A percentile compares a stretch with the other conserved stretches of the same genome.
Conservation (phyloP, 169 alveolate genomes). For the Cryptosporidium bovis region DNA sequence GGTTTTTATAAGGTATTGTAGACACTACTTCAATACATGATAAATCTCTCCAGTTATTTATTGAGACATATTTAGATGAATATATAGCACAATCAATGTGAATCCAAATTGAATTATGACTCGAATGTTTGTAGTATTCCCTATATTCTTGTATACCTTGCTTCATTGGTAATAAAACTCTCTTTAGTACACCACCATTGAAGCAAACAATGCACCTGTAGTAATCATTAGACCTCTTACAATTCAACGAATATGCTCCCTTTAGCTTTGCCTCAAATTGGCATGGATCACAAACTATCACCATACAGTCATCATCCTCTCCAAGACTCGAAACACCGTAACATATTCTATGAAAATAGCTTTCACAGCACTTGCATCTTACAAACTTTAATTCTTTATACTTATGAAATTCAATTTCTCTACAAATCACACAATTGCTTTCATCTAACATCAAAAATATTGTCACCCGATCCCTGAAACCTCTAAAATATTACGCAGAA, state of each 20-base stretch:
- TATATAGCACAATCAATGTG: constrained; percentile 68
- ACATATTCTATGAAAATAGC: constrained; percentile 37
- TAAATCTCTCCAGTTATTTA: constrained; percentile 32
- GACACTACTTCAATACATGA: constrained; percentile 36
- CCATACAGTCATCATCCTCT: background rate
- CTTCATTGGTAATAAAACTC: constrained; percentile 9
- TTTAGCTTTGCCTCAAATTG: constrained; percentile 20
- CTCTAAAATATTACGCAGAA: no score
- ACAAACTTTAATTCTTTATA: constrained; percentile 34
- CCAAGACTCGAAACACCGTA: constrained; percentile 24
- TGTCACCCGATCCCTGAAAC: no score
- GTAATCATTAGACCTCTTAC: background rate
- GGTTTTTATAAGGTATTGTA: constrained; percentile 5
- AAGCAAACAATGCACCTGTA: constrained; percentile 44
- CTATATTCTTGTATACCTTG: background rate
- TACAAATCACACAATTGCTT: constrained; percentile 39
- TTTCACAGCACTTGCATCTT: constrained; percentile 46
- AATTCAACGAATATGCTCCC: constrained; percentile 15
- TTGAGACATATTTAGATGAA: constrained; percentile 21
- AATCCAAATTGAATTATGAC: constrained; percentile 44
- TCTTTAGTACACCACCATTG: constrained; percentile 15
- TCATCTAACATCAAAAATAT: constrained; percentile 49
- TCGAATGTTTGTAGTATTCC: background rate
- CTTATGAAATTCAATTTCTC: constrained; percentile 15
- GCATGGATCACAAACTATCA: constrained; percentile 52